Conservation (phyloP, 352 stramenopile genomes). For the Phytophthora kernoviae region DNA sequence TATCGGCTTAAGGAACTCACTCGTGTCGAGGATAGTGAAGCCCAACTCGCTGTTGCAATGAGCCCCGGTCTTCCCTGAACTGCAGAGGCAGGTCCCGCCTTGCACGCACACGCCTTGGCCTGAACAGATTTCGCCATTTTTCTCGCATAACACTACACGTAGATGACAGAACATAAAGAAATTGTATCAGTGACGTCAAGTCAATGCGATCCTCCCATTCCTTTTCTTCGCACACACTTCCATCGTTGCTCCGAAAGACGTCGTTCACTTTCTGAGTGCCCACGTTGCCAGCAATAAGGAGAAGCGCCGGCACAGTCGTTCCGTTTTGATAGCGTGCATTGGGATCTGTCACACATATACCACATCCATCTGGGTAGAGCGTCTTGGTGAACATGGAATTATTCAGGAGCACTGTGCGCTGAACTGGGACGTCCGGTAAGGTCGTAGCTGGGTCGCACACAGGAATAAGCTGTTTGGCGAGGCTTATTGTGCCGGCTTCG, state of each 20-base stretch:
- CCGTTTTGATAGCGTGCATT: constrained; percentile 59
- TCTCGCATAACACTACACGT: constrained; percentile 70
- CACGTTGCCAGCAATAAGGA: constrained; percentile 73
- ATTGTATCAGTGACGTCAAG: constrained; percentile 2
- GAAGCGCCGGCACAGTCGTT: constrained; percentile 59
- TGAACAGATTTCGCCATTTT: constrained; percentile 70
- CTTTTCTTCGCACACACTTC: constrained; percentile 44
- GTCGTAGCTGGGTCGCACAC: constrained; percentile 48
- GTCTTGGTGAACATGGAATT: constrained; percentile 58
- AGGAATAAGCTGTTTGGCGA: constrained; percentile 64
- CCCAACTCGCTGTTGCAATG: constrained; percentile 59
- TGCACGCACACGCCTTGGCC: constrained; percentile 65
- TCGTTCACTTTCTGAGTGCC: constrained; percentile 78
- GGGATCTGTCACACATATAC: constrained; percentile 48
- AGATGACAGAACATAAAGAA: constrained; percentile 10
- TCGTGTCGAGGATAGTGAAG: constrained; percentile 56
- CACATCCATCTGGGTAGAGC: constrained; percentile 75
- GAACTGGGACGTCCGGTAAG: constrained; percentile 39
- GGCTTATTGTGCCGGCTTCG: constrained; percentile 46
- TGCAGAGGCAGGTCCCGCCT: constrained; percentile 74
- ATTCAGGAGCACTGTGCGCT: constrained; percentile 46
- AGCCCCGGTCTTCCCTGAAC: constrained; percentile 51
- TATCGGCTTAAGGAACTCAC: constrained; percentile 19
- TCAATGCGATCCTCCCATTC: background rate
- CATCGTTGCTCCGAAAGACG: constrained; percentile 67